A percentile compares a stretch with the other conserved stretches of the same genome.
Evolutionary conservation across 2,329 filamentous ascomycete genomes (phyloP).

Genomic region (Scleromitrula shiraiana): DNA sequence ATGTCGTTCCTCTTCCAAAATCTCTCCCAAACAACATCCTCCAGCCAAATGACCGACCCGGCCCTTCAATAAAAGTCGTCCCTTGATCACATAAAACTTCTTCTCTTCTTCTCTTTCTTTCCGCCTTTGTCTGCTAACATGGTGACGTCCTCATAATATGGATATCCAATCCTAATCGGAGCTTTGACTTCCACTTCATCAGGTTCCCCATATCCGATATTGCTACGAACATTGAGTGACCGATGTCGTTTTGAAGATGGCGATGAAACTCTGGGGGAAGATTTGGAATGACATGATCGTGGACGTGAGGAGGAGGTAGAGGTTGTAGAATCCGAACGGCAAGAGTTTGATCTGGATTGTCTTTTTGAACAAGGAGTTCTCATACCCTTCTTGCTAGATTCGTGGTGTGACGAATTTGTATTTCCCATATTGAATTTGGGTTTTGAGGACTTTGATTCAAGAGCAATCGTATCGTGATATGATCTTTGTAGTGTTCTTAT

Average conservation of each 20-base stretch:
- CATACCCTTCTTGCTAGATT: neutral
- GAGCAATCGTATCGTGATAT: no score
- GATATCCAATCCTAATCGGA: slow-evolving; percentile 10
- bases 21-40: neutral
- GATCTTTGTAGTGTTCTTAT: neutral
- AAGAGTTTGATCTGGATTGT: slow-evolving; percentile 2
- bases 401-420: neutral
- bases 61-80: neutral
- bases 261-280: neutral
- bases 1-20: neutral
- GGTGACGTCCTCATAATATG: slow-evolving; percentile 10
- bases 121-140: neutral
- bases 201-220: neutral
- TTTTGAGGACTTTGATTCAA: no score
- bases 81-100: slow-evolving; percentile 1
- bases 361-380: neutral
- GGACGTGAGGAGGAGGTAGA: neutral
- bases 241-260: neutral
- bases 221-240: neutral
- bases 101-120: slow-evolving; percentile 1
- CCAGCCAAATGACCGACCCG: neutral
- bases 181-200: neutral
- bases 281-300: neutral
- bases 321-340: neutral
- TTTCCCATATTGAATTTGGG: slow-evolving; percentile 1